A percentile compares a stretch with the other conserved stretches of the same genome.
phyloP scores from a whole-genome alignment of 768 basidiomycete genomes.

The Agaricus sinodeliciosus region DNA sequence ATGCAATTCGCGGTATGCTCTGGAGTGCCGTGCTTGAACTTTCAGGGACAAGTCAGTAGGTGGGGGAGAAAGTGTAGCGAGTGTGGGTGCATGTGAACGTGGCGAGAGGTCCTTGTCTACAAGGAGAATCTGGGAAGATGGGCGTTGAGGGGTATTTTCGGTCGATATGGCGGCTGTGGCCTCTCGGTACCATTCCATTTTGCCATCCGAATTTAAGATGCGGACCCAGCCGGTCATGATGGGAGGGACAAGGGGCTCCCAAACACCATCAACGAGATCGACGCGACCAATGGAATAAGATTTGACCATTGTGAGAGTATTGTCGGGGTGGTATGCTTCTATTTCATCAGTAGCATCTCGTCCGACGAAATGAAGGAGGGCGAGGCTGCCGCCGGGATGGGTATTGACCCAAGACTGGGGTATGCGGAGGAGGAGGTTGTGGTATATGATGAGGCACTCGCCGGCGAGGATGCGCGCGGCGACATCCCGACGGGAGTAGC shows the following conservation, averaged over 20 bases:
- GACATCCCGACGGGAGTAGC: slow-evolving; percentile 43
- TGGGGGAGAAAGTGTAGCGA: slow-evolving; percentile 44
- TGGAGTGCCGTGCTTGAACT: slow-evolving; percentile 59
- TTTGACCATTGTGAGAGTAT: slow-evolving; percentile 47
- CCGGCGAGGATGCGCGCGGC: slow-evolving; percentile 70
- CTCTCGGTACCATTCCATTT: slow-evolving; percentile 57
- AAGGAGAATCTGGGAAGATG: slow-evolving; percentile 55
- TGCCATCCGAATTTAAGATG: slow-evolving; percentile 27
- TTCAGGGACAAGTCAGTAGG: slow-evolving; percentile 49
- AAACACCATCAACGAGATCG: slow-evolving; percentile 47
- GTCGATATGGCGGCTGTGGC: slow-evolving; percentile 37
- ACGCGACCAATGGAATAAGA: slow-evolving; percentile 69
- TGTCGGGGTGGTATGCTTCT: slow-evolving; percentile 77
- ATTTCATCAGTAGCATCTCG: slow-evolving; percentile 95
- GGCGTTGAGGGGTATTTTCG: slow-evolving; percentile 22
- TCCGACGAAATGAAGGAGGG: slow-evolving; percentile 92
- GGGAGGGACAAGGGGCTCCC: slow-evolving; percentile 82
- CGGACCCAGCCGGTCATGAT: slow-evolving; percentile 81
- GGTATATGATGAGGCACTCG: slow-evolving; percentile 69
- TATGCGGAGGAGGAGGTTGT: slow-evolving; percentile 55
- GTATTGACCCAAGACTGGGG: slow-evolving; percentile 71
- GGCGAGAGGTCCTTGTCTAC: slow-evolving; percentile 33
- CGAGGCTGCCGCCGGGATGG: slow-evolving; percentile 87
- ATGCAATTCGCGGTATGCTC: slow-evolving; percentile 78
- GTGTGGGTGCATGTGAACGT: slow-evolving; percentile 26